These are phyloP conservation scores for Ceratocystis colombiana DNA, from an alignment of 2,329 filamentous ascomycete genomes.

Conservation along the genomic window DNA sequence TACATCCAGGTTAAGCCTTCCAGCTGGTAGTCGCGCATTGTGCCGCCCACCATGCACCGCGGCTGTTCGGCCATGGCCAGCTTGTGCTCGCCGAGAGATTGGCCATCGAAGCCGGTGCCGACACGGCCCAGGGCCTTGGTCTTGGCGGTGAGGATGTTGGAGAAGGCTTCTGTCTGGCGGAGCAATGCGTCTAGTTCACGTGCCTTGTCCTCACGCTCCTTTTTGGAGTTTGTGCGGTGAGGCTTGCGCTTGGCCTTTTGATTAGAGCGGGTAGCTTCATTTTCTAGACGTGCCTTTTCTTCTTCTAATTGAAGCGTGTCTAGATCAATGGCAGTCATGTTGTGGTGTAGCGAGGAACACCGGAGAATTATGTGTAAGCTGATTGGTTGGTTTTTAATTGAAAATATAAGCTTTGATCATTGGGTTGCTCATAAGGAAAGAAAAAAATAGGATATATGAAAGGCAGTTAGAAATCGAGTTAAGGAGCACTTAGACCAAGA, in stretches of 20 bases:
- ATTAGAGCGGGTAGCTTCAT: constrained; percentile 38
- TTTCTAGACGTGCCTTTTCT: constrained; percentile 32
- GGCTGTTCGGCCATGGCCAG: constrained; percentile 78
- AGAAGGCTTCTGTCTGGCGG: constrained; percentile 50
- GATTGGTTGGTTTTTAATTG: neutral
- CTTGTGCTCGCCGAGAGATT: constrained; percentile 52
- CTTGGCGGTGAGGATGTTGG: constrained; percentile 53
- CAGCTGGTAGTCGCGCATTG: constrained; percentile 88
- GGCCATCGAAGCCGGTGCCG: constrained; percentile 50
- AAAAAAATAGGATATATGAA: neutral
- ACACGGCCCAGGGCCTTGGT: constrained; percentile 53
- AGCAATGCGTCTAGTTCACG: constrained; percentile 50
- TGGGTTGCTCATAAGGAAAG: neutral
- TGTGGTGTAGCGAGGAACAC: neutral
- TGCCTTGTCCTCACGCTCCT: constrained; percentile 43
- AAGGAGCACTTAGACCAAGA: neutral
- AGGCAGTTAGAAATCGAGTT: no score
- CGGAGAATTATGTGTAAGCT: neutral
- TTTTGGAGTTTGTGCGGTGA: constrained; percentile 42
- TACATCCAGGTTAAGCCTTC: constrained; percentile 95
- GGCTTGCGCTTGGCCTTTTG: constrained; percentile 42
- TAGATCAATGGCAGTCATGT: constrained; percentile 21
- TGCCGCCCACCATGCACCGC: constrained; percentile 70
- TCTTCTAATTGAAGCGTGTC: constrained; percentile 34
- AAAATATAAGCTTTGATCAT: neutral